Base-by-base conservation (phyloP, 1,139 yeast species). In the Debaryomyces subglobosus region DNA sequence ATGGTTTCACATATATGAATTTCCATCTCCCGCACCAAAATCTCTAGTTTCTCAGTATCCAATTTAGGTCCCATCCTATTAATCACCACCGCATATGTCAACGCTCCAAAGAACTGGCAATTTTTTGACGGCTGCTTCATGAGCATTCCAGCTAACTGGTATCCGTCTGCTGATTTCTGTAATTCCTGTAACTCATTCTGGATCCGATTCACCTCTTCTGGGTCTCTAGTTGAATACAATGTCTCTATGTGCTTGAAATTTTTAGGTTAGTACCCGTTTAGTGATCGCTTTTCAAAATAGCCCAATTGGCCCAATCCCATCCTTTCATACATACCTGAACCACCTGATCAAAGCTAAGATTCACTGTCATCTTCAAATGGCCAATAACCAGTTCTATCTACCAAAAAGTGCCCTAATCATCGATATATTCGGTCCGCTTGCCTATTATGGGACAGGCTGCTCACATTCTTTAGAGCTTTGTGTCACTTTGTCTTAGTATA, bases 21-120 rank as follows among this genome's bases (percentile, higher is more conserved):
- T 5, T 53, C 43, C 10, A 56, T 27, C 27, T 57, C 57, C n/a
- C 44, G 32, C 3, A 51, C 27, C 7, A 61, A 21, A 12, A 32
- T 34, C 10, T 44, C 39, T 10, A 55, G 39, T 8, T 45, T 43
- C 2, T 51, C 51, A 8, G 44, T 47, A 10, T 50, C 53, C 13
- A 57, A 47, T 13, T 47, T 40, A 12, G 49, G 48, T 10, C 45
- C 56, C 49, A 47, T 63, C 43, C 73, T 77, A 42, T 83, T 67
- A 45, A 82, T 81, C 27, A 84, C 84, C 7, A 76, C 79, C 0
- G 90, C 78, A 48, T 81, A 81, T 0, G 92, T 85, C 49, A 86
- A 68, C 0, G 92, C 92, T 1, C 94, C 94, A 60, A 86, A 86
- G 62, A 82, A 87, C 56, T 79, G 77, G 48, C 85, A 83, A 56